phyloP scores from a whole-genome alignment of 768 basidiomycete genomes.

The Leccinum variicolor region DNA sequence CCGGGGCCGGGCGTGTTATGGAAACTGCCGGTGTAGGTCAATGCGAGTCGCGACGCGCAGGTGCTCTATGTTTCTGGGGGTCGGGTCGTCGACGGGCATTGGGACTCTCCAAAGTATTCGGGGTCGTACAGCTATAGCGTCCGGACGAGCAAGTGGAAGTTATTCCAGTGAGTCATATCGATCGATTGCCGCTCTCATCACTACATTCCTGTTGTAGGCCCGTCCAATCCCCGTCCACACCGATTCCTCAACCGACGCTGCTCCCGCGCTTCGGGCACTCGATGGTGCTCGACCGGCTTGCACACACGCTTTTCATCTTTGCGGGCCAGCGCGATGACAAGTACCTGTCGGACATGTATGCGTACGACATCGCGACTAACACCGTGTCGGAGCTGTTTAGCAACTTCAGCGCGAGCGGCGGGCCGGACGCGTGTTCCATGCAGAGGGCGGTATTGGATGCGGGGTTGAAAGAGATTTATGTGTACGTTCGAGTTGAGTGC shows the following conservation, averaged over 20 bases:
- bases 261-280: constrained; percentile 73
- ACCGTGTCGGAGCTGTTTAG: constrained; percentile 59
- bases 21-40: no score
- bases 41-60: constrained; percentile 46
- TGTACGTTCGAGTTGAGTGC: constrained; percentile 40
- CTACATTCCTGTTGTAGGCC: constrained; percentile 13
- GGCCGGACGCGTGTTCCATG: constrained; percentile 70
- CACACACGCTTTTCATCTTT: constrained; percentile 64
- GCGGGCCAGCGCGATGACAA: constrained; percentile 68
- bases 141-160: constrained; percentile 60
- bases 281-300: constrained; percentile 68
- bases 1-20: no score
- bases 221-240: constrained; percentile 9
- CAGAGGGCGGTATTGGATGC: constrained; percentile 72
- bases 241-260: constrained; percentile 40
- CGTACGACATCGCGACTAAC: constrained; percentile 59
- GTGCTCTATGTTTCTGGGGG: constrained; percentile 77
- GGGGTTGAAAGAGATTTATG: constrained; percentile 61
- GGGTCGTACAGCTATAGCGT: constrained; percentile 75
- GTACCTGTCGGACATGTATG: constrained; percentile 74
- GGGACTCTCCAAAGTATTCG: constrained; percentile 58
- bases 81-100: constrained; percentile 63
- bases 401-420: constrained; percentile 58
- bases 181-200: not conserved
- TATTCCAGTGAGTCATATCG: constrained; percentile 52